These are phyloP conservation scores for Hevea brasiliensis DNA, from an alignment of 345 rosid genomes.

Conservation along the genomic window DNA sequence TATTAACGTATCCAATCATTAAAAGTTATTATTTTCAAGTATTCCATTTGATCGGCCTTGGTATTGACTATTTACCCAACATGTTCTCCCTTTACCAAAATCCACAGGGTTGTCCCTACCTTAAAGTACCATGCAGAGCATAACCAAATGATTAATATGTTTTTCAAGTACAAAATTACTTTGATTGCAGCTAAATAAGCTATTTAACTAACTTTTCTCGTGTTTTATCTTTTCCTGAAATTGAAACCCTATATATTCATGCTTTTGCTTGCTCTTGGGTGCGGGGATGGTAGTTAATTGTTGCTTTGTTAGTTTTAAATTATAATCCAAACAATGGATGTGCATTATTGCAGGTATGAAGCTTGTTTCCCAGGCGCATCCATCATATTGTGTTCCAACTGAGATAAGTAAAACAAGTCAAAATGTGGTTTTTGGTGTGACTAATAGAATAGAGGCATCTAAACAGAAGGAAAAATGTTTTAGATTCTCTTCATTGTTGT, in stretches of 20 bases:
- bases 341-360: slow-evolving; percentile 53
- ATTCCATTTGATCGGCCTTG: no score
- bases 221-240: not conserved
- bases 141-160: not conserved
- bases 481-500: slow-evolving; percentile 39
- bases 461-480: slow-evolving; percentile 36
- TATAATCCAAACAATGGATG: slow-evolving; percentile 1
- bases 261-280: not conserved
- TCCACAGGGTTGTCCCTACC: not conserved
- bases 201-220: not conserved
- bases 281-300: no score
- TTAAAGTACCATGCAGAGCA: slow-evolving; percentile 1
- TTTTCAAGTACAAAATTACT: not conserved
- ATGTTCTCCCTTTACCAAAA: not conserved
- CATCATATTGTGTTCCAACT: slow-evolving; percentile 39
- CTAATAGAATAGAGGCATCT: slow-evolving; percentile 34
- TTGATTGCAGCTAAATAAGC: not conserved
- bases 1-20: no score
- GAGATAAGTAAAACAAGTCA: slow-evolving; percentile 38
- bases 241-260: no score
- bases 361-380: slow-evolving; percentile 51
- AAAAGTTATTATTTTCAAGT: no score
- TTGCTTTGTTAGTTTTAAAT: not conserved
- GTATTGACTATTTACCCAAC: no score
- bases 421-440: slow-evolving; percentile 26